These are phyloP conservation scores for Yamadazyma buinensis DNA, from an alignment of 1,139 yeast species.

Conservation along the genomic window DNA sequence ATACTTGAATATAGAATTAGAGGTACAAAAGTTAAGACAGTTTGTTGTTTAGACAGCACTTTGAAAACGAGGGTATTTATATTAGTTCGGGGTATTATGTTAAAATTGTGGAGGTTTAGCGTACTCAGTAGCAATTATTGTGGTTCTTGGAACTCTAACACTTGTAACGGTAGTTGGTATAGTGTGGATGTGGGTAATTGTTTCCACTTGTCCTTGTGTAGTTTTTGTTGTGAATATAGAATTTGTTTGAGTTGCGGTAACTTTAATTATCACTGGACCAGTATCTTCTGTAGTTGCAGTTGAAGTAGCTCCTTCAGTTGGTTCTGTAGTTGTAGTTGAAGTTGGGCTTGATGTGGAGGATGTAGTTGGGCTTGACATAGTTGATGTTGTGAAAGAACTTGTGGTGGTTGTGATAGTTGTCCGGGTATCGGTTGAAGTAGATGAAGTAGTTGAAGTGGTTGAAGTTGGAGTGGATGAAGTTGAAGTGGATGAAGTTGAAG, in stretches of 20 bases:
- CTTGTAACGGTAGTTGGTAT: conserved; percentile 14
- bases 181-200: conserved; percentile 10
- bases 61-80: no score
- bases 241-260: conserved; percentile 4
- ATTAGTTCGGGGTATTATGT: conserved; percentile 7
- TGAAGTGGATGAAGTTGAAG: neutral
- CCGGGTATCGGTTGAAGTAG: no score
- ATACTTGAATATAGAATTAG: conserved; percentile 35
- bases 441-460: conserved; percentile 5
- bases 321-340: conserved; percentile 5
- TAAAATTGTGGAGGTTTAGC: conserved; percentile 12
- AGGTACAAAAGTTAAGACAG: conserved; percentile 17
- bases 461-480: conserved; percentile 4
- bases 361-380: conserved; percentile 1
- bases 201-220: conserved; percentile 9
- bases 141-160: conserved; percentile 12
- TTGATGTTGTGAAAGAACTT: neutral
- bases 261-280: conserved; percentile 8
- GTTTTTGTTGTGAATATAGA: conserved; percentile 9
- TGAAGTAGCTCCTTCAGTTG: no score
- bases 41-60: no score
- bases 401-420: neutral
- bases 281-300: conserved; percentile 4
- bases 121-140: conserved; percentile 12
- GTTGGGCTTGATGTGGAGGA: conserved; percentile 5